Evolutionary conservation across 192 early-diverging fungal genomes (phyloP).

Genomic region (Linnemannia exigua): DNA sequence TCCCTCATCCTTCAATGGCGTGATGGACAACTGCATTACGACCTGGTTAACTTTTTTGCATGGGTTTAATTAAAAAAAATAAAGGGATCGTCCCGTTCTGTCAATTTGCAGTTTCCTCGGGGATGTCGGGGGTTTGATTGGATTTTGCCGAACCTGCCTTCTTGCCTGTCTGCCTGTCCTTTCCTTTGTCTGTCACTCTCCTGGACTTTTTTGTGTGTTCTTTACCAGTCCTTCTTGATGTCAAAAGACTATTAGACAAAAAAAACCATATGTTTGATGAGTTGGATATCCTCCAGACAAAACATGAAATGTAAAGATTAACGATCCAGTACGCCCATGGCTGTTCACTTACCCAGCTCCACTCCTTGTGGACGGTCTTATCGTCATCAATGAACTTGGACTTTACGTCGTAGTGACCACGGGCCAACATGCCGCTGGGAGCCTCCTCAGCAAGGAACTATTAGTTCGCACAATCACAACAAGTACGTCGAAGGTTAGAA

Average conservation of each 20-base stretch:
- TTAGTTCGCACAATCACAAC: background rate
- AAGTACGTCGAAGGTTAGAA: background rate
- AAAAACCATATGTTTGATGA: background rate
- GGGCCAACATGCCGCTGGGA: constrained; percentile 91
- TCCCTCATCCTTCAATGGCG: background rate
- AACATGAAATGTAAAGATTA: background rate
- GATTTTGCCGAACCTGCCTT: background rate
- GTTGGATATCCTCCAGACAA: background rate
- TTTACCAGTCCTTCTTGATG: constrained; percentile 92
- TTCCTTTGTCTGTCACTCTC: background rate
- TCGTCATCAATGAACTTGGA: constrained; percentile 98
- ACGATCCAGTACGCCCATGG: background rate
- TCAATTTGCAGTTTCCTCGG: background rate
- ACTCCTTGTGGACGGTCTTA: constrained; percentile 81
- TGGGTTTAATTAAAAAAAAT: background rate
- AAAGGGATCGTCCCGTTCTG: background rate
- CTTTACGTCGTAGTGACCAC: constrained; percentile 92
- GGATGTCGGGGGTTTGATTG: background rate
- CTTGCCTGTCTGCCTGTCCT: background rate
- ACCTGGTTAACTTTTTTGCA: background rate
- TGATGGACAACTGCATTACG: background rate
- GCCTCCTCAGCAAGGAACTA: constrained; percentile 89
- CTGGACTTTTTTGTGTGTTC: background rate
- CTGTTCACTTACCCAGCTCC: constrained; percentile 72
- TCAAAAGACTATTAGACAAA: constrained; percentile 69